Percentiles rank a stretch among this genome's conserved stretches.
phyloP scores from a whole-genome alignment of 306 rosid species.

The Myrica gale region DNA sequence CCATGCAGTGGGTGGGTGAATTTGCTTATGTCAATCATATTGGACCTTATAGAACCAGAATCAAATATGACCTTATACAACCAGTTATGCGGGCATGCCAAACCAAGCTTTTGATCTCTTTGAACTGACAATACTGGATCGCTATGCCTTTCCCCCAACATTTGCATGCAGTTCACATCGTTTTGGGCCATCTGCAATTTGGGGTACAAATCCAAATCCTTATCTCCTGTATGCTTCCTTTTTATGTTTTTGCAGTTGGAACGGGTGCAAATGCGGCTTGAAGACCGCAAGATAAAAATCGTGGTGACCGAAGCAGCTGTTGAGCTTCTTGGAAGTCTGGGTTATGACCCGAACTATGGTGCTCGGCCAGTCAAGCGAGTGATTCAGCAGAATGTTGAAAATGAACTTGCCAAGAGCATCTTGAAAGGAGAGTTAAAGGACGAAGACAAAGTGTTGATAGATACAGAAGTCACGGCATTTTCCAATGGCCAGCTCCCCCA shows the following conservation, averaged over 20 bases:
- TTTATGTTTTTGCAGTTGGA: conserved; percentile 49
- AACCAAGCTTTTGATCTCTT: background rate
- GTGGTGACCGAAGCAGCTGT: conserved; percentile 73
- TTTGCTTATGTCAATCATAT: background rate
- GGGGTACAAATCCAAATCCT: background rate
- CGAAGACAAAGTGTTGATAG: conserved; percentile 63
- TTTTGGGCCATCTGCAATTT: background rate
- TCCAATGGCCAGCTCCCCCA: conserved; percentile 82
- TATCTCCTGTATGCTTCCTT: background rate
- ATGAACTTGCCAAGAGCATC: conserved; percentile 90
- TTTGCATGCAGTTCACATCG: background rate
- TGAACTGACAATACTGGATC: background rate
- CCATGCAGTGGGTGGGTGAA: background rate
- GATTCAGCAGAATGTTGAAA: conserved; percentile 86
- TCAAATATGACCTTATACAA: background rate
- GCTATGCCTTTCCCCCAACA: background rate
- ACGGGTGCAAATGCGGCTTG: conserved; percentile 83
- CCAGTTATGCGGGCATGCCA: background rate
- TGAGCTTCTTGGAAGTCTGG: conserved; percentile 84
- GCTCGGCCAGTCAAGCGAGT: conserved; percentile 98
- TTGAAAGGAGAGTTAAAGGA: conserved; percentile 93
- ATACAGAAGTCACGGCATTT: conserved; percentile 81
- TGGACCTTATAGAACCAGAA: background rate
- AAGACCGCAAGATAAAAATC: conserved; percentile 81
- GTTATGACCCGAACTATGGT: conserved; percentile 91